phyloP scores from a whole-genome alignment of 257 asterid genomes.

The Capsicum rhomboideum region DNA sequence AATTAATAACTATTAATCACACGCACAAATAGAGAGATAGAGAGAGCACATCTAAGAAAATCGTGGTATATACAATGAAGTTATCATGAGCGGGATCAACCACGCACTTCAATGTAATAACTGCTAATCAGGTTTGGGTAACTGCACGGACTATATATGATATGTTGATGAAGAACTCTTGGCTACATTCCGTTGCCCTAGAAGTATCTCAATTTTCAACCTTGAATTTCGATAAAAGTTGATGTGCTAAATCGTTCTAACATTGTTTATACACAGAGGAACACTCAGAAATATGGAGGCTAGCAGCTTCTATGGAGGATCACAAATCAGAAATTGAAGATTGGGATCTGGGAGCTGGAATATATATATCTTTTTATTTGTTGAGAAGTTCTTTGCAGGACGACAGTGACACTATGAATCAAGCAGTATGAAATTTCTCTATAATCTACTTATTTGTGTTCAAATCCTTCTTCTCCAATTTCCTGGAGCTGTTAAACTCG shows the following conservation, averaged over 20 bases:
- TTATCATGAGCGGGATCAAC: background rate
- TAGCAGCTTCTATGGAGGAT: slow-evolving; percentile 72
- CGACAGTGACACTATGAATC: slow-evolving; percentile 48
- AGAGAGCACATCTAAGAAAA: background rate
- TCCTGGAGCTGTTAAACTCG: background rate
- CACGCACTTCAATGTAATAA: background rate
- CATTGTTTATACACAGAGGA: slow-evolving; percentile 46
- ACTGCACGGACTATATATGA: background rate
- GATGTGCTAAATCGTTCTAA: background rate
- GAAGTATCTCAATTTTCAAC: background rate
- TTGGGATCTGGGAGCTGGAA: slow-evolving; percentile 96
- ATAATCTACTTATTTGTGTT: background rate
- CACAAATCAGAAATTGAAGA: slow-evolving; percentile 82
- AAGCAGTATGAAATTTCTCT: slow-evolving; percentile 35
- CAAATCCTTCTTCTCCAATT: background rate
- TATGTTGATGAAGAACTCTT: background rate
- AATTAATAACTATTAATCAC: background rate
- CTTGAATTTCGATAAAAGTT: background rate
- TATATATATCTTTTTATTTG: slow-evolving; percentile 63
- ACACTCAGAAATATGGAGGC: slow-evolving; percentile 74
- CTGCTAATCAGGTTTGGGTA: background rate
- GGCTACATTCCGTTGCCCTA: background rate
- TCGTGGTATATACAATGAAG: background rate
- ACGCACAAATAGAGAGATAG: background rate
- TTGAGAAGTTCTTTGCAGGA: slow-evolving; percentile 61